Conservation (phyloP, 2,329 filamentous ascomycete species). For the Diaporthe vaccinii region DNA sequence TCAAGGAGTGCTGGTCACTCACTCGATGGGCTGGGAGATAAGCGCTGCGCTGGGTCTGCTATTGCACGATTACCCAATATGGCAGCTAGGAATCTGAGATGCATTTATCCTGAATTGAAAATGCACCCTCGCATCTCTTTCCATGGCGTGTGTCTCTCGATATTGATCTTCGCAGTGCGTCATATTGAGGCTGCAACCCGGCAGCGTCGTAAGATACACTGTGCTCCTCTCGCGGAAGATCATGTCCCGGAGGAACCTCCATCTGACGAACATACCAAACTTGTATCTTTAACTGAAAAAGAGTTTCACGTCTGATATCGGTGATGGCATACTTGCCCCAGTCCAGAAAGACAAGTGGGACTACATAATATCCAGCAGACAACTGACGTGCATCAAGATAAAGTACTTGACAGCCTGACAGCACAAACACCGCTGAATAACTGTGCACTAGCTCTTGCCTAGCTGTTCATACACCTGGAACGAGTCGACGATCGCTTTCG, state of each 20-base stretch:
- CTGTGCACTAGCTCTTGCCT: background rate
- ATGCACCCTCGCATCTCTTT: background rate
- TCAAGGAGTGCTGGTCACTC: too few relatives aligned
- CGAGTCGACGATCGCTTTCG: background rate
- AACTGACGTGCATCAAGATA: background rate
- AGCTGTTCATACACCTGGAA: background rate
- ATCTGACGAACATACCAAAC: too few relatives aligned
- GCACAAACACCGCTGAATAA: background rate
- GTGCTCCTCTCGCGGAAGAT: background rate
- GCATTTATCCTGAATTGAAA: background rate
- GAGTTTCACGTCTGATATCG: background rate
- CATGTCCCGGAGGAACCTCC: background rate
- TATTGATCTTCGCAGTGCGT: too few relatives aligned
- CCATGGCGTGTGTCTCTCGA: background rate
- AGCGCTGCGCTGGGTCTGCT: background rate
- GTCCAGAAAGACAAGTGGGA: too few relatives aligned
- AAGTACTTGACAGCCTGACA: background rate
- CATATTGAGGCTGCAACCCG: background rate
- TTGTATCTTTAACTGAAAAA: background rate
- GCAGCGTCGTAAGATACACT: background rate
- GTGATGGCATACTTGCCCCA: too few relatives aligned
- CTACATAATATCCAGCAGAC: background rate
- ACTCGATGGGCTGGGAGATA: background rate
- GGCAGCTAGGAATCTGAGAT: background rate
- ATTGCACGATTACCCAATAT: background rate